phyloP scores from a whole-genome alignment of 164 flowering plant species.

The Macadamia integrifolia region DNA sequence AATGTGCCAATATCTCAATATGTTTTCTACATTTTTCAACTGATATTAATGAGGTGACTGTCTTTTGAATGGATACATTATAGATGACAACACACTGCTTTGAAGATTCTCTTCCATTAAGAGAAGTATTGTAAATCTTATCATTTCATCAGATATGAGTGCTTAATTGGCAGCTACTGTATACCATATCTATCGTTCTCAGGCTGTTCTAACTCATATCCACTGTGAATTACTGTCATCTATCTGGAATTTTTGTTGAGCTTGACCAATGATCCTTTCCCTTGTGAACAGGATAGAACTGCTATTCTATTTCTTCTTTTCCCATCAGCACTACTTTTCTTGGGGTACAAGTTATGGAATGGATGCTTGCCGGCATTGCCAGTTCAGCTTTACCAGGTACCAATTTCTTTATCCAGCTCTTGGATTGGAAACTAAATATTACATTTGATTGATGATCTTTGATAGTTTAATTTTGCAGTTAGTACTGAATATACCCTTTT shows the following conservation, averaged over 20 bases:
- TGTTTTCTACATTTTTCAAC: no score
- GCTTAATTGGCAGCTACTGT: no score
- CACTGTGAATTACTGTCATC: no score
- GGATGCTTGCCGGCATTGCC: constrained; percentile 92
- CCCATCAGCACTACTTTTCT: constrained; percentile 56
- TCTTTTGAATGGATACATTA: background rate
- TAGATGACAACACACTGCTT: background rate
- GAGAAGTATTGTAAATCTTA: no score
- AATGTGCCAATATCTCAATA: no score
- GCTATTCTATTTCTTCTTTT: constrained; percentile 78
- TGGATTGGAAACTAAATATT: constrained; percentile 1
- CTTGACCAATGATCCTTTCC: background rate
- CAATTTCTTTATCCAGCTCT: background rate
- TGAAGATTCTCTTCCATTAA: background rate
- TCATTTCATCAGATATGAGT: background rate
- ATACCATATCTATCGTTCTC: no score
- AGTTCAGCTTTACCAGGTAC: constrained; percentile 92
- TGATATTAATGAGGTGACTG: background rate
- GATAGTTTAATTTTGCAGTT: background rate
- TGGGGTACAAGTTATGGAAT: constrained; percentile 71
- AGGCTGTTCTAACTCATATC: no score
- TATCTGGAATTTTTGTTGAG: background rate
- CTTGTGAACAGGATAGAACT: constrained; percentile 69
- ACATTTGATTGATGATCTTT: background rate
- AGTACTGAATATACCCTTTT: constrained; percentile 10